Base-by-base conservation (phyloP, 2,329 filamentous ascomycete species). In the Paramyrothecium roridum region DNA sequence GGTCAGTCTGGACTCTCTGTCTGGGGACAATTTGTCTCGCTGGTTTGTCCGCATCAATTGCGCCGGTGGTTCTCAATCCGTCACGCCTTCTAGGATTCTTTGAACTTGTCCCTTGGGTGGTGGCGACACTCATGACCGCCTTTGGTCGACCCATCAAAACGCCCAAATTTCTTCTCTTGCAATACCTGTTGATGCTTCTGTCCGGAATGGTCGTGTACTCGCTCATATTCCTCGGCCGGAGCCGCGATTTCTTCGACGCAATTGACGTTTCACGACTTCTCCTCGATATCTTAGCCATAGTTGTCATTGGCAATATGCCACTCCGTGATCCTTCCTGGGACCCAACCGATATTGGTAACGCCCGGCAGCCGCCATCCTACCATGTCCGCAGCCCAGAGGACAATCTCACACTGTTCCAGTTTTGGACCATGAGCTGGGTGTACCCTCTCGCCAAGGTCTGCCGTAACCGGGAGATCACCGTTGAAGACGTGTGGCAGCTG, bases 351-450 rank as follows among this genome's bases (percentile, higher is more conserved):
- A 75, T 75, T 19, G 72, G 67, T 50, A 67, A 58, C 48, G 13
- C 60, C 3, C 56, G 56, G 19, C 54, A 58, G 1, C 54, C 64
- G 7, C 72, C 72, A 0, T 70, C 64, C 2, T 61, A 63, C 23
- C 60, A 66, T 16, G 59, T 89, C n/a, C 87, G 91, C 54, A 85
- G 81, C 40, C 79, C 92, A 0, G 92, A 96, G 68, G 92, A 96
- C 62, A 85, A 89, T 59, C 69, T 96, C 22, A 89, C 81, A 1
- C 76, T 93, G 1, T 92, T 90, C 82, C 89, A 93, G 61, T 96
- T 91, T 73, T 89, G 93, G 83, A 87, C 84, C 7, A 88, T 96
- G 26, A 89, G 84, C 0, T 96, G 92, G 92, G 87, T 96, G 73
- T 76, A 78, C 1, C 88, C 91, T 0, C 73, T 96, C 8, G 91